phyloP scores from a whole-genome alignment of 768 basidiomycete genomes.

The Mycena crocata region DNA sequence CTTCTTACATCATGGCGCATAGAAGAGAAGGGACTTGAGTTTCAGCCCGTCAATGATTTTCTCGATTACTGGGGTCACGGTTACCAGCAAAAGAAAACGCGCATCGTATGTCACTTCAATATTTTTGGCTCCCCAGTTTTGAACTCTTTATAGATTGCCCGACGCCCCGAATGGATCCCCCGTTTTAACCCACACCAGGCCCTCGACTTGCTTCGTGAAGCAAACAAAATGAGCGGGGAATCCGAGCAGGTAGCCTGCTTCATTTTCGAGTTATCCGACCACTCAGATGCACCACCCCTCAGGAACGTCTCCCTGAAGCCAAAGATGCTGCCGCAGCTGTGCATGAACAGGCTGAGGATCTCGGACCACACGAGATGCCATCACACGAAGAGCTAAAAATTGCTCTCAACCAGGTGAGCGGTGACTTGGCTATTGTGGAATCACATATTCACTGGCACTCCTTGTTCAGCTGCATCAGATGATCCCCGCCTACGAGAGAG shows the following conservation, averaged over 20 bases:
- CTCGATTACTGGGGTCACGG: background rate
- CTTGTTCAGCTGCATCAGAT: background rate
- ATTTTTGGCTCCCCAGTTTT: background rate
- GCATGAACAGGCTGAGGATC: too few relatives aligned
- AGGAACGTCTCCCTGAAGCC: too few relatives aligned
- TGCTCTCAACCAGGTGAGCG: too few relatives aligned
- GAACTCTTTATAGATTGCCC: background rate
- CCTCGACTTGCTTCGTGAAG: background rate
- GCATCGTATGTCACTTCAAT: background rate
- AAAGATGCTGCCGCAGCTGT: too few relatives aligned
- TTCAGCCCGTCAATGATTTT: constrained; percentile 5
- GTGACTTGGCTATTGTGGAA: too few relatives aligned
- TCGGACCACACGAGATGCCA: too few relatives aligned
- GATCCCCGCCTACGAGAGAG: background rate
- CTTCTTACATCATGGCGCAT: constrained; percentile 7
- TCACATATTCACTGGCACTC: too few relatives aligned
- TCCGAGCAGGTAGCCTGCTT: background rate
- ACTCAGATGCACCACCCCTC: too few relatives aligned
- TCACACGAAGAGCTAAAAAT: too few relatives aligned
- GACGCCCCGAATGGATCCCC: background rate
- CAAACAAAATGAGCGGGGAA: background rate
- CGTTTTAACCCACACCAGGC: background rate
- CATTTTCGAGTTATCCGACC: background rate
- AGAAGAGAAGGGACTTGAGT: background rate
- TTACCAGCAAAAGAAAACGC: background rate